These are phyloP conservation scores for Cyclotella baltica DNA, from an alignment of 108 stramenopile genomes.

Conservation along the genomic window DNA sequence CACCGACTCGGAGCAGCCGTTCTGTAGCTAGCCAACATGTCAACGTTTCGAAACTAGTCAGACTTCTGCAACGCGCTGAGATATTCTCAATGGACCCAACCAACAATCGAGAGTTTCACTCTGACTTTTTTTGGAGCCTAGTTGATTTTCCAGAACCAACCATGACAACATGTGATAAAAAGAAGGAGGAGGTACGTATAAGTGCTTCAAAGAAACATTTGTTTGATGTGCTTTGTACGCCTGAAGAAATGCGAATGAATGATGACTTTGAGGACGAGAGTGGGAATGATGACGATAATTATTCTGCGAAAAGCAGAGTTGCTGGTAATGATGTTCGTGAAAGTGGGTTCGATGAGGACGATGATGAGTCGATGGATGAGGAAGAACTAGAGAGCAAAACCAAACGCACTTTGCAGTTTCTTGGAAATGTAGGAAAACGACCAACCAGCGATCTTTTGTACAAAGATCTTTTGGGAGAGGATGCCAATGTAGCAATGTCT, in stretches of 20 bases:
- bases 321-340: not conserved
- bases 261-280: not conserved
- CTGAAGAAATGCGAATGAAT: not conserved
- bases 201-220: not conserved
- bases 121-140: not conserved
- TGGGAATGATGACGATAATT: not conserved
- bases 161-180: not conserved
- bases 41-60: not conserved
- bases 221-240: not conserved
- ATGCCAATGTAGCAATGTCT: not conserved
- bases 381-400: not conserved
- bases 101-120: not conserved
- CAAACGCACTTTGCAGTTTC: not conserved
- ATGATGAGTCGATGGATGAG: not conserved
- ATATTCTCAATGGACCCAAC: not conserved
- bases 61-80: not conserved
- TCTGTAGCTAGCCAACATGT: no score
- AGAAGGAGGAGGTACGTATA: not conserved
- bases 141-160: not conserved
- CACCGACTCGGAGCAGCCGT: not conserved
- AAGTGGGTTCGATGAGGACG: not conserved
- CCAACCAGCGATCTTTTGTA: not conserved
- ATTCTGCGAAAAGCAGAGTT: not conserved
- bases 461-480: not conserved
- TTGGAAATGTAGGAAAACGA: not conserved